These are phyloP conservation scores for Phytophthora macrochlamydospora DNA, from an alignment of 352 stramenopile genomes.

Conservation along the genomic window DNA sequence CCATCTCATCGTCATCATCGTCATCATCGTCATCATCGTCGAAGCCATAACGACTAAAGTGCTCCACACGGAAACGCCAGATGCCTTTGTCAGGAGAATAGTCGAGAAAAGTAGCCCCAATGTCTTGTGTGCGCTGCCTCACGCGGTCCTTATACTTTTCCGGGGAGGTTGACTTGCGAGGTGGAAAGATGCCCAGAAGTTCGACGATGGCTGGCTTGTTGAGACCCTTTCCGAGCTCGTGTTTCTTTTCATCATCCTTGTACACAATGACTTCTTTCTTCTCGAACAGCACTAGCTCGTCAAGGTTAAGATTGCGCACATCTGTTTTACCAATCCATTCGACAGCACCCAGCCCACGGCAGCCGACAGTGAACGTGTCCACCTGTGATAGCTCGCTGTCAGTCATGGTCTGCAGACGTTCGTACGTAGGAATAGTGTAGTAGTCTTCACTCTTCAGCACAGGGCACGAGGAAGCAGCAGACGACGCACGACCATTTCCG, in stretches of 20 bases:
- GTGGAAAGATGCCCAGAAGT: constrained; percentile 77
- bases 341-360: constrained; percentile 77
- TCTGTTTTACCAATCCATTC: constrained; percentile 85
- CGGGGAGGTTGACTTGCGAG: constrained; percentile 54
- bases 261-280: constrained; percentile 89
- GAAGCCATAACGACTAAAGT: constrained; percentile 88
- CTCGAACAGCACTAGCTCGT: constrained; percentile 82
- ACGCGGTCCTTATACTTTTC: constrained; percentile 82
- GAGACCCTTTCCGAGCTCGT: constrained; percentile 69
- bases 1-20: constrained; percentile 50
- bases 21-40: constrained; percentile 76
- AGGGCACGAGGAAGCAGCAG: constrained; percentile 54
- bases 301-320: constrained; percentile 77
- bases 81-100: constrained; percentile 76
- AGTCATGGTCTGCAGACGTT: constrained; percentile 71
- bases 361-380: constrained; percentile 79
- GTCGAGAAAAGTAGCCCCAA: constrained; percentile 79
- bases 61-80: constrained; percentile 87
- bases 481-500: neutral
- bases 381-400: constrained; percentile 73
- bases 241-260: constrained; percentile 86
- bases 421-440: constrained; percentile 77
- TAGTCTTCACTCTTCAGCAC: constrained; percentile 79
- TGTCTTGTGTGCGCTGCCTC: constrained; percentile 75
- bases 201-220: constrained; percentile 85